These are phyloP conservation scores for Nasturtium officinale DNA, from an alignment of 345 rosid species.

Conservation along the genomic window DNA sequence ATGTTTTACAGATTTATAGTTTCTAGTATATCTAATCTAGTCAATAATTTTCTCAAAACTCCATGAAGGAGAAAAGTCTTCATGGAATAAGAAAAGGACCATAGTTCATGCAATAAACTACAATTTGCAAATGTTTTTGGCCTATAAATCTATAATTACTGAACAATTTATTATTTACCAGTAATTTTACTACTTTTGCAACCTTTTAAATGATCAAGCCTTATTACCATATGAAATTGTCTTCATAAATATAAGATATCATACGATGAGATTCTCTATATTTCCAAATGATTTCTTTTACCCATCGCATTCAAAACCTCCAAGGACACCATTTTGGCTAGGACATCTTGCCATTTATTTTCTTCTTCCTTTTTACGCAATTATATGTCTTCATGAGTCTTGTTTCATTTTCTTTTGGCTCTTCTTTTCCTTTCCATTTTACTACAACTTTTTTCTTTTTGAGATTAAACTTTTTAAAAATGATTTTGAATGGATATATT, in stretches of 20 bases:
- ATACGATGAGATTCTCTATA: background rate
- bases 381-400: slow-evolving; percentile 7
- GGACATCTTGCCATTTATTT: background rate
- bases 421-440: background rate
- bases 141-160: background rate
- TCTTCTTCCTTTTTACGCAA: slow-evolving; percentile 9
- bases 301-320: slow-evolving; percentile 24
- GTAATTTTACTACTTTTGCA: slow-evolving; percentile 1
- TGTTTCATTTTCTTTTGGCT: slow-evolving; percentile 1
- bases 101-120: too few species aligned
- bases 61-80: too few species aligned
- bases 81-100: too few species aligned
- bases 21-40: too few species aligned
- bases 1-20: too few species aligned
- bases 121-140: background rate
- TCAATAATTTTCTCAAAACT: too few species aligned
- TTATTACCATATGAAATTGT: slow-evolving; percentile 10
- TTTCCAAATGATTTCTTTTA: slow-evolving; percentile 2
- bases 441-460: background rate
- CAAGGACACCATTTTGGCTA: slow-evolving; percentile 8
- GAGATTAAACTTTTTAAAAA: background rate
- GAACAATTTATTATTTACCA: background rate
- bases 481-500: background rate
- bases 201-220: background rate
- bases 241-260: background rate